Evolutionary conservation across 495 filamentous ascomycete species (phyloP), one percentile per base, ranked within the genome.

Genomic region (Penicillium psychrofluorescens): DNA sequence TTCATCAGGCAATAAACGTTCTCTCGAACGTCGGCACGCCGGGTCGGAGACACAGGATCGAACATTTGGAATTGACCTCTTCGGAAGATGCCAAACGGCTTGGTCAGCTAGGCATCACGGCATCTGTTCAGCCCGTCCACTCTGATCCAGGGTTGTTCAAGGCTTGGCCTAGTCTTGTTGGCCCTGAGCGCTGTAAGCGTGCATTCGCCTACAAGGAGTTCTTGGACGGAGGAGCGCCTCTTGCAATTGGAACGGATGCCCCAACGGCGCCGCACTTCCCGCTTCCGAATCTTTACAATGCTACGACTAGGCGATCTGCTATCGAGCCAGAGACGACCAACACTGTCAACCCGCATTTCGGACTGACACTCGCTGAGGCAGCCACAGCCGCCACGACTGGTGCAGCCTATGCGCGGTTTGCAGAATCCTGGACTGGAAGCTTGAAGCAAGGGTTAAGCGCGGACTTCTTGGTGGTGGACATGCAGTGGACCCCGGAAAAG

Each of bases 151-250:
- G 73, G 7, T 75, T 81, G 36, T 67, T 81, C 38, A 67, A 69
- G 10, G 79, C 78, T 1, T 83, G 79, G 79, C 78, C 75, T 9
- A 55, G 54, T 13, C 60, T 83, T 14, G 58, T 83, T 9, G 79
- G 79, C 0, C 59, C 61, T 6, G 63, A 75, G 27, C 65, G 79
- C 31, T 76, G 76, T 49, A 61, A 63, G 36, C 64, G 79, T 5
- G 77, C 78, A 2, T 83, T 83, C 44, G 76, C 79, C 2, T 82
- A 83, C 54, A 72, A 72, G 37, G 78, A 82, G 41, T 81, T 81
- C 49, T 54, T 71, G 4, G 74, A 79, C 32, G 61, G 67, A 4
- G 79, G 78, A 6, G 75, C 78, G 1, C 64, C 67, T 15, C 54
- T 82, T 7, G 76, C 79, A 0, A 65, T 83, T 44, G 79, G 79